Conservation (phyloP, 805 yeast genomes). For the Naumovozyma castellii region DNA sequence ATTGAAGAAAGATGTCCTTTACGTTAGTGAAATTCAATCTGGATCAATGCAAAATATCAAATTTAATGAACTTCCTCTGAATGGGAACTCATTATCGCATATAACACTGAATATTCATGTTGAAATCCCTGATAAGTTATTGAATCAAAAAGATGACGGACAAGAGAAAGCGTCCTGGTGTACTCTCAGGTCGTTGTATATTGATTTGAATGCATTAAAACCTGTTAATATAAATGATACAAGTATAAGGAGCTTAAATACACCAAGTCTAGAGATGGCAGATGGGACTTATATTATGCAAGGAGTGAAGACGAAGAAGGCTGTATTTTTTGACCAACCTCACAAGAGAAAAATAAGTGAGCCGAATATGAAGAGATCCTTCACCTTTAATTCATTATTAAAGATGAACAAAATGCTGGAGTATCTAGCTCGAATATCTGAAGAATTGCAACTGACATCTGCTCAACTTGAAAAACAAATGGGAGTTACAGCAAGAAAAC, state of each 20-base stretch:
- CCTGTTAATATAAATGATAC: conserved; percentile 7
- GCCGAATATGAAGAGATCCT: conserved; percentile 9
- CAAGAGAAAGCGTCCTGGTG: conserved; percentile 12
- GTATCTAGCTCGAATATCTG: conserved; percentile 15
- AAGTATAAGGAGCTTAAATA: conserved; percentile 7
- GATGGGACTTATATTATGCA: conserved; percentile 19
- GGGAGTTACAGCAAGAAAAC: conserved; percentile 1
- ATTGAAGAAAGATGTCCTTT: conserved; percentile 11
- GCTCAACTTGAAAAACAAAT: conserved; percentile 8
- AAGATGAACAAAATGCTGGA: conserved; percentile 25
- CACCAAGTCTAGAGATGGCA: conserved; percentile 17
- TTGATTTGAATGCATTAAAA: conserved; percentile 16
- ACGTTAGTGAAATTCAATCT: conserved; percentile 23
- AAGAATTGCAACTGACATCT: conserved; percentile 14
- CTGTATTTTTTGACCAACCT: neutral
- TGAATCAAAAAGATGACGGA: neutral
- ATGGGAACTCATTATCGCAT: conserved; percentile 9
- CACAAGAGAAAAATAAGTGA: conserved; percentile 1
- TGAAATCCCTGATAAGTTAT: conserved; percentile 10
- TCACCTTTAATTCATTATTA: conserved; percentile 21
- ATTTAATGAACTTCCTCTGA: conserved; percentile 21
- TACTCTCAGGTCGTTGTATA: conserved; percentile 4
- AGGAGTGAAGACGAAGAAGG: neutral
- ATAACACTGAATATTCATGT: conserved; percentile 16
- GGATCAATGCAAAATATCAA: conserved; percentile 9